A percentile compares a stretch with the other conserved stretches of the same genome.
Evolutionary conservation across 2,329 filamentous ascomycete species (phyloP).

Genomic region (Phialophora chinensis): DNA sequence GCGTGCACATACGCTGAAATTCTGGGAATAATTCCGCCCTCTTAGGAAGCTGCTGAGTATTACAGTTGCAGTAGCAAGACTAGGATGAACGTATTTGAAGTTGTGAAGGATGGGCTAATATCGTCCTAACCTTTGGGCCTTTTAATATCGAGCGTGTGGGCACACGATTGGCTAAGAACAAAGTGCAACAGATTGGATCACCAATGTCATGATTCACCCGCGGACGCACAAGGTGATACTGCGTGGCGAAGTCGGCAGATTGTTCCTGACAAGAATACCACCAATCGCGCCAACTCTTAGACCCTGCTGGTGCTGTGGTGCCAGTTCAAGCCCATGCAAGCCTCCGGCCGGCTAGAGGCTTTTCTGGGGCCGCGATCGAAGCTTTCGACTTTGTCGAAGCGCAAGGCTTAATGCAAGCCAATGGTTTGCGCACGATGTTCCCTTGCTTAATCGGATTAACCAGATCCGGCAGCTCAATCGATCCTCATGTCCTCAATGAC

Average conservation of each 20-base stretch:
- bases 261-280: neutral
- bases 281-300: neutral
- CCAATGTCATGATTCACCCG: neutral
- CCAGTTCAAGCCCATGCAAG: neutral
- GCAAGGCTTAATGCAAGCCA: conserved; percentile 8
- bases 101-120: neutral
- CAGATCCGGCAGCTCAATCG: neutral
- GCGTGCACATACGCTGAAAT: neutral
- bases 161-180: neutral
- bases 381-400: neutral
- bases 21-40: neutral
- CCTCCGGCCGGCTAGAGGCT: conserved; percentile 1
- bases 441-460: neutral
- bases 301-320: neutral
- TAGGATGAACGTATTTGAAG: neutral
- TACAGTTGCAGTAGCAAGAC: neutral
- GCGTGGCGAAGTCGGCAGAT: neutral
- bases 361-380: neutral
- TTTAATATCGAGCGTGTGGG: neutral
- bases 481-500: neutral
- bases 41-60: neutral
- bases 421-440: conserved; percentile 17
- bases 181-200: neutral
- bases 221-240: neutral
- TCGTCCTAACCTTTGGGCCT: neutral